Evolutionary conservation across 2,329 filamentous ascomycete genomes (phyloP), one percentile per base, ranked within the genome.

Genomic region (Fusarium scirpi): DNA sequence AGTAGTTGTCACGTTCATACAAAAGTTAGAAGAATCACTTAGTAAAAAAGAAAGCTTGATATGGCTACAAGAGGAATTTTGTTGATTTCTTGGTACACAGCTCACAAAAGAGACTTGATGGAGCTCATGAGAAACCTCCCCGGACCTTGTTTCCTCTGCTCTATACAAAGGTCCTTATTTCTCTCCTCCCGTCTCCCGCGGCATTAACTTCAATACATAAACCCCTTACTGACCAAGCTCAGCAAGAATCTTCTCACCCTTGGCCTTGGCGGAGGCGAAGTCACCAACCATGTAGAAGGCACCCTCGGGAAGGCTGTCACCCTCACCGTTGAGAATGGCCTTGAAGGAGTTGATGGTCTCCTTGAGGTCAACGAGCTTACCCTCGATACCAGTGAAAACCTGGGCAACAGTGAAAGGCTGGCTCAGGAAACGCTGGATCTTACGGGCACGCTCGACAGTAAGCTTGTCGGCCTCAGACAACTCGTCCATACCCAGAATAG

Each of bases 401-500:
- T 90, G 86, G 76, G 87, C 89, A 71, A 91, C 96, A 78, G 96
- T 96, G 91, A 99, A 99, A 82, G 96, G 96, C 90, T 99, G 96
- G 85, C 90, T 93, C 89, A 99, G 89, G 94, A 99, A 99, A 92
- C 94, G 93, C 90, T 99, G 96, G 83, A 99, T 92, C 91, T 98
- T 98, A 89, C 96, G 95, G 85, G 96, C 96, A 91, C 96, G 96
- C 92, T 99, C 96, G 89, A 99, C 96, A 78, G 96, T 98, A 80
- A 99, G 91, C 92, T 99, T 98, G 86, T 99, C 96, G 79, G 93
- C 92, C 89, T 98, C 96, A 74, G 96, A 98, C 86, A 99, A 87
- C 85, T 99, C 96, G 85, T 99, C 96, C 96, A 99, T 98, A 92
- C 95, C 95, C 83, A 98, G 87, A 94, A 99, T 99, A 85, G 96